Evolutionary conservation across 2,329 filamentous ascomycete genomes (phyloP).

Genomic region (Hypoxylon sp.): DNA sequence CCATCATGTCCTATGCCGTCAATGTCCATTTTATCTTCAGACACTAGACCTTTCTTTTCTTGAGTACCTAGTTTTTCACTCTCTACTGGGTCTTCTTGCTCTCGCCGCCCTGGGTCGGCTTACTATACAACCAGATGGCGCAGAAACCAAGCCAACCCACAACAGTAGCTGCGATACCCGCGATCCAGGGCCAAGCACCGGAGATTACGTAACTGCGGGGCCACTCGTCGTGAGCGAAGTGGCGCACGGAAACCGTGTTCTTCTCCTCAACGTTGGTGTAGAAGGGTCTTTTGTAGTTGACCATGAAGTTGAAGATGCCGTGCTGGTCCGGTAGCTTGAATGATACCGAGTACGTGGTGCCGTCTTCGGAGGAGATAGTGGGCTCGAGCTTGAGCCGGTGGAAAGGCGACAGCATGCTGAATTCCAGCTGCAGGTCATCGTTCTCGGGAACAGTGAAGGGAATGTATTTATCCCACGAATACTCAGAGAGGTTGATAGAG

Average conservation of each 20-base stretch:
- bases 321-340: conserved; percentile 96
- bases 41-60: neutral
- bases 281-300: conserved; percentile 98
- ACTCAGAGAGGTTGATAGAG: conserved; percentile 91
- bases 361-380: conserved; percentile 71
- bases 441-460: conserved; percentile 79
- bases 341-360: conserved; percentile 79
- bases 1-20: neutral
- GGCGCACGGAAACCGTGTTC: conserved; percentile 91
- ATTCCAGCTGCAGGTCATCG: conserved; percentile 92
- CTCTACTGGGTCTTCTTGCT: conserved; percentile 53
- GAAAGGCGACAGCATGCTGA: conserved; percentile 98
- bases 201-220: conserved; percentile 90
- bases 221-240: conserved; percentile 98
- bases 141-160: conserved; percentile 89
- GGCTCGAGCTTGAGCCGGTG: conserved; percentile 83
- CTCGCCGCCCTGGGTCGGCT: conserved; percentile 57
- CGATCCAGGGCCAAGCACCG: conserved; percentile 94
- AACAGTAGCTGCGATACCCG: conserved; percentile 87
- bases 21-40: conserved; percentile 1
- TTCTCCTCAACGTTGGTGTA: conserved; percentile 92
- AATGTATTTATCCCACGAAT: conserved; percentile 78
- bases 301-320: conserved; percentile 97
- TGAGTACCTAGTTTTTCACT: conserved; percentile 27
- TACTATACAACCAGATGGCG: conserved; percentile 85